Evolutionary conservation across 2,329 filamentous ascomycete genomes (phyloP), one percentile per base, ranked within the genome.

Genomic region (Neurospora sp.): DNA sequence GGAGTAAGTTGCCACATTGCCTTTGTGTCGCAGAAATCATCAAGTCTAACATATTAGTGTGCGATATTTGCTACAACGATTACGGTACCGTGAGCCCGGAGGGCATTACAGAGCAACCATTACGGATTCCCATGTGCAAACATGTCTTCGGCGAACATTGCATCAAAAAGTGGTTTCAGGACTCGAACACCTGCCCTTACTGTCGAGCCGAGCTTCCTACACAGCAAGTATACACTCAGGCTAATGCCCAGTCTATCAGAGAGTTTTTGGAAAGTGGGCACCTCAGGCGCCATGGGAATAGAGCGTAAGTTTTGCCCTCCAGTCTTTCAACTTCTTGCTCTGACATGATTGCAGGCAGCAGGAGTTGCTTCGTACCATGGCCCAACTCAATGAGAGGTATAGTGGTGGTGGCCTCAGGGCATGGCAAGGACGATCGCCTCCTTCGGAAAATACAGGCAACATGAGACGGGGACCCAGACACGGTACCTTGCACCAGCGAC

Each of bases 61-160:
- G 88, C 75, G 83, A 86, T 23, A 90, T 90, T 70, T 90, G 88
- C 78, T 89, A 89, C 75, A 89, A 88, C 72, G 86, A 88, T 8
- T 89, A 85, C 73, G 86, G 86, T 40, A 80, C 83, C 15, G 77
- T 80, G 70, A 87, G 84, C 37, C 87, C 87, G 0, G 88, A 90
- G 72, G 87, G 87, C 1, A 78, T 86, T 23, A 82, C 80, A 66
- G 88, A 90, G 75, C 80, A 78, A 2, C 86, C 88, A 0, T 77
- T 89, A 17, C 85, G 86, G 23, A 77, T 90, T 19, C 88, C 88
- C 2, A 85, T 83, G 73, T 90, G 88, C 80, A 87, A 86, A 73
- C 88, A 90, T 73, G 77, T 90, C 6, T 90, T 90, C 76, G 88
- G 88, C 19, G 83, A 89, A 69, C 82, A 85, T 73, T 90, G 88